A percentile compares a stretch with the other conserved stretches of the same genome.
Evolutionary conservation across 108 stramenopile genomes (phyloP).

Genomic region (Skeletonema grethae): DNA sequence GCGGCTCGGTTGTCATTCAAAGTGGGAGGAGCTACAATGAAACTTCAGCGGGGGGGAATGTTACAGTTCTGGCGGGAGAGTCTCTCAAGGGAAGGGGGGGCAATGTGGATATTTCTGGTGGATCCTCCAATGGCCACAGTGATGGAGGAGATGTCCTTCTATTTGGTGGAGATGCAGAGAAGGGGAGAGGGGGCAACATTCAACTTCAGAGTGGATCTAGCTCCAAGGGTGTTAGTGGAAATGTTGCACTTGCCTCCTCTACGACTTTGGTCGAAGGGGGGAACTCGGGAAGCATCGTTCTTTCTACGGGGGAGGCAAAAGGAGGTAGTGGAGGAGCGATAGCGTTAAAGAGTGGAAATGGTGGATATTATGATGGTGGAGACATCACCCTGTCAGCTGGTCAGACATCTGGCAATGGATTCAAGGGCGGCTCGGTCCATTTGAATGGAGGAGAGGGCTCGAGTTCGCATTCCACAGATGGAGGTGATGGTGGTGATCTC

Average conservation of each 20-base stretch:
- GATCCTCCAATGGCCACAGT: slow-evolving; percentile 34
- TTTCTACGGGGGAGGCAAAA: slow-evolving; percentile 49
- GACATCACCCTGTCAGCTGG: slow-evolving; percentile 43
- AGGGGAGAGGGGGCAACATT: slow-evolving; percentile 35
- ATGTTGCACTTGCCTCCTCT: slow-evolving; percentile 11
- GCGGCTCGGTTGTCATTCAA: neutral
- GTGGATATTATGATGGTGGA: slow-evolving; percentile 47
- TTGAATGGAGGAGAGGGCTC: slow-evolving; percentile 55
- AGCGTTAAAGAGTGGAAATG: slow-evolving; percentile 38
- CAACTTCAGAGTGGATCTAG: slow-evolving; percentile 22
- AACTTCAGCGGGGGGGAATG: slow-evolving; percentile 5
- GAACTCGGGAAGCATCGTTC: slow-evolving; percentile 39
- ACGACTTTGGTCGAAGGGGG: slow-evolving; percentile 18
- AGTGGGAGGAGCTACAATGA: slow-evolving; percentile 1
- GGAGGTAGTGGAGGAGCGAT: slow-evolving; percentile 51
- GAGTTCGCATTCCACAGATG: slow-evolving; percentile 47
- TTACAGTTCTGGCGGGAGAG: slow-evolving; percentile 8
- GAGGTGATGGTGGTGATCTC: slow-evolving; percentile 72
- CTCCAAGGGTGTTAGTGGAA: slow-evolving; percentile 29
- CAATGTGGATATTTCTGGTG: slow-evolving; percentile 8
- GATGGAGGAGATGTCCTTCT: slow-evolving; percentile 30
- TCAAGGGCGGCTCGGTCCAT: slow-evolving; percentile 37
- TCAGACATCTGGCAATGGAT: slow-evolving; percentile 16
- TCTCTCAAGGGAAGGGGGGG: slow-evolving; percentile 7
- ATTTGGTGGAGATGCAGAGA: slow-evolving; percentile 28